Evolutionary conservation across 176 grass and related monocot species (phyloP), one percentile per base, ranked within the genome.

Genomic region (Puccinellia tenuiflora): DNA sequence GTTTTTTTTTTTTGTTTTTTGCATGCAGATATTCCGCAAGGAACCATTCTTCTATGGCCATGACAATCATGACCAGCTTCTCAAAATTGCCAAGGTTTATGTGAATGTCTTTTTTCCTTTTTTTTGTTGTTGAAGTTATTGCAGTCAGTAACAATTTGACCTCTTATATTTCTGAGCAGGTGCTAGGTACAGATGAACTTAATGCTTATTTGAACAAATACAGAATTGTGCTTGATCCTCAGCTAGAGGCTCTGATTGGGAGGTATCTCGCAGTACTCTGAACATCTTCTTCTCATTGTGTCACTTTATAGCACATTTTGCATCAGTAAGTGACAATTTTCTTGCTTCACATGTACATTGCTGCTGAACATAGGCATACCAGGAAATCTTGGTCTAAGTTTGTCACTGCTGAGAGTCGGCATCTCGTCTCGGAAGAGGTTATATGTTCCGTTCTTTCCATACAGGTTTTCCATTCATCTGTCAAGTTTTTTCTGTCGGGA

Each of bases 11-110:
- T 88, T 52, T 72, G 24, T 56, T 25, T 84, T 88, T 52, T 31
- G 16, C 34, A 29, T 42, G 3, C 82, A 94, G 92, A 94, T 94
- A 90, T 94, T 94, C 47, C 92, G 89, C 57, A 94, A 92, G 75
- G 92, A 94, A 78, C 92, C 92, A 31, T 94, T 94, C 81, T 94
- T 94, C 78, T 91, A 94, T 85, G 92, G 92, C 30, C 89, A 91
- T 24, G 87, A 92, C 81, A 94, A 94, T 84, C 84, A 92, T 83
- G 92, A 94, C 53, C 92, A 94, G 87, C 89, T 94, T 89, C 81
- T 91, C 52, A 94, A 94, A 88, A 94, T 94, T 37, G 77, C 92
- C 37, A 94, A 94, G 92, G 92, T 91, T 84, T 77, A 5, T 73
- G 61, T 33, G 9, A 59, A 21, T 59, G 14, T 16, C 17, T 15